phyloP scores from a whole-genome alignment of 306 rosid genomes.

The Citrullus mucosospermus region DNA sequence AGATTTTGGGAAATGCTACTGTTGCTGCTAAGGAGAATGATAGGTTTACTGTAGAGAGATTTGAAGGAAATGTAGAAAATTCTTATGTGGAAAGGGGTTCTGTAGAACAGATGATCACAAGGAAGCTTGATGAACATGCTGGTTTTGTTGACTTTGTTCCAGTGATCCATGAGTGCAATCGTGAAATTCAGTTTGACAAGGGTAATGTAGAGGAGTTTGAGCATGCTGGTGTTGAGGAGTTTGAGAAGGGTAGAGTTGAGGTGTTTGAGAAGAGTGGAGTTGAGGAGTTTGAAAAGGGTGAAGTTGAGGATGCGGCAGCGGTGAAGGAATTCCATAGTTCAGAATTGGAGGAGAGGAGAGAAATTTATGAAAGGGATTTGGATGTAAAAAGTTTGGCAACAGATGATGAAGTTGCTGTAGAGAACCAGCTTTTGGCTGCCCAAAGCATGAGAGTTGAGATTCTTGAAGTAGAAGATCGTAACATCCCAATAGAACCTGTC shows the following conservation, averaged over 20 bases:
- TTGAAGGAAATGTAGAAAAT: conserved; percentile 26
- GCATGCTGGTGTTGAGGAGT: not conserved
- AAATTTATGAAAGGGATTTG: conserved; percentile 24
- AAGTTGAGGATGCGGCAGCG: not conserved
- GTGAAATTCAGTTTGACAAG: conserved; percentile 20
- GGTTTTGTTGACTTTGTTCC: conserved; percentile 31
- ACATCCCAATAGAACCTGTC: conserved; percentile 12
- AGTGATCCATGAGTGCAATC: conserved; percentile 16
- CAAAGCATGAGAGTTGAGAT: conserved; percentile 17
- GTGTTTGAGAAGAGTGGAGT: conserved; percentile 2
- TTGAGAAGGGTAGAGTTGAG: conserved; percentile 7
- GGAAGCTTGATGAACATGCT: conserved; percentile 21
- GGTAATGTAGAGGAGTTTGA: not conserved
- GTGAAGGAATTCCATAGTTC: conserved; percentile 24
- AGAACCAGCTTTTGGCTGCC: conserved; percentile 40
- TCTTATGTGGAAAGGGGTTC: conserved; percentile 29
- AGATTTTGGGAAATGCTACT: conserved; percentile 36
- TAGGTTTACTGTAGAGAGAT: conserved; percentile 40
- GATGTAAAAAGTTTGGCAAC: conserved; percentile 22
- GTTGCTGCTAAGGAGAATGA: conserved; percentile 36
- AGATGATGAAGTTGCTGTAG: conserved; percentile 24
- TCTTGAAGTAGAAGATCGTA: conserved; percentile 24
- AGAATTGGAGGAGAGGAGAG: conserved; percentile 33
- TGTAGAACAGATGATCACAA: conserved; percentile 17
- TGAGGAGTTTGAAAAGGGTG: not conserved